Conservation (phyloP, 2,329 filamentous ascomycete genomes). For the Ophiostoma pallidulum region DNA sequence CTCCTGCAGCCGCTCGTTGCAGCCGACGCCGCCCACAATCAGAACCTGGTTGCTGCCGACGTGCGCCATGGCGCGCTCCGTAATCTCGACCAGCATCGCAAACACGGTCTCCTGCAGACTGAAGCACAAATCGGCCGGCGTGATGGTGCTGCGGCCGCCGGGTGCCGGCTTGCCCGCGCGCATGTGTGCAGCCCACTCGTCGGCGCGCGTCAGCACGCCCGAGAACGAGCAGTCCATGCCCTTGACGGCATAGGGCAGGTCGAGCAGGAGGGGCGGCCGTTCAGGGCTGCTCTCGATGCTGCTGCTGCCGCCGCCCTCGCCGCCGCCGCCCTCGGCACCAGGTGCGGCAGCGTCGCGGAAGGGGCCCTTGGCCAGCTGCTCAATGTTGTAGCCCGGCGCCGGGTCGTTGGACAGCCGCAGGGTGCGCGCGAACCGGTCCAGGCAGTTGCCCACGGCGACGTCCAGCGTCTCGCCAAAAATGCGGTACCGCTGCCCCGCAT, state of each 20-base stretch:
- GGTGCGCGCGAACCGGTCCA: constrained; percentile 90
- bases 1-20: constrained; percentile 85
- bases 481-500: constrained; percentile 85
- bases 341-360: too few relatives aligned
- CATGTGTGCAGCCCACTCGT: constrained; percentile 66
- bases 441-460: constrained; percentile 94
- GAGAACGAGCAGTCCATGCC: constrained; percentile 98
- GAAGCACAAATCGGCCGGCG: constrained; percentile 81
- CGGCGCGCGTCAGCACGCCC: constrained; percentile 77
- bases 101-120: constrained; percentile 91
- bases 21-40: constrained; percentile 91
- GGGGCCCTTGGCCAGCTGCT: constrained; percentile 63
- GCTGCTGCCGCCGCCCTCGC: neutral
- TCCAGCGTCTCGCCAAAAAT: constrained; percentile 98
- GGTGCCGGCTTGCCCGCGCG: constrained; percentile 32
- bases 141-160: constrained; percentile 56
- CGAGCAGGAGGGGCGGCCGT: constrained; percentile 61
- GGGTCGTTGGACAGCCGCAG: constrained; percentile 90
- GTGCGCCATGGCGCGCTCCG: constrained; percentile 96
- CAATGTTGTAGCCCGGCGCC: constrained; percentile 95
- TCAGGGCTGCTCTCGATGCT: constrained; percentile 28
- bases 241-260: constrained; percentile 92
- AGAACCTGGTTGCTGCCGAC: constrained; percentile 85
- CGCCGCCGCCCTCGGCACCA: neutral
- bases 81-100: constrained; percentile 97